These are phyloP conservation scores for Camellia oleifera DNA, from an alignment of 179 eudicot genomes.

Conservation along the genomic window DNA sequence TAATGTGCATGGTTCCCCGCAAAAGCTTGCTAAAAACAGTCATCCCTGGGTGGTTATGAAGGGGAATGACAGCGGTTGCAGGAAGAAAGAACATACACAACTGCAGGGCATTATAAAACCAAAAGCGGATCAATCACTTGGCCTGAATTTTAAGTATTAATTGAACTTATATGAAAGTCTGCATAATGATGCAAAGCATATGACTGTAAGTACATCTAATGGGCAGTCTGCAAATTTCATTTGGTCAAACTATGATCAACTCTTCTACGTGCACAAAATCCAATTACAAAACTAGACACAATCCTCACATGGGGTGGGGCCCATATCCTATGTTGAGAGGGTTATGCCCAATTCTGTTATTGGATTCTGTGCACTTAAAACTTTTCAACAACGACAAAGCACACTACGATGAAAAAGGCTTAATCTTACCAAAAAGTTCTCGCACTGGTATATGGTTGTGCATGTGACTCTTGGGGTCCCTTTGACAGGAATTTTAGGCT, in stretches of 20 bases:
- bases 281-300: too few species aligned
- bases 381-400: background rate
- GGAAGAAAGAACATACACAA: conserved; percentile 68
- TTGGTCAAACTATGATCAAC: background rate
- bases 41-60: conserved; percentile 80
- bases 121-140: background rate
- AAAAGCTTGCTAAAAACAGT: conserved; percentile 77
- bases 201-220: background rate
- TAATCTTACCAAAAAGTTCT: conserved; percentile 56
- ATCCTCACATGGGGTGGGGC: too few species aligned
- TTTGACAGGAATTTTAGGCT: conserved; percentile 27
- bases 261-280: too few species aligned
- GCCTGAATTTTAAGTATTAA: background rate
- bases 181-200: background rate
- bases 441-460: conserved; percentile 61
- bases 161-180: background rate
- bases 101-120: conserved; percentile 24
- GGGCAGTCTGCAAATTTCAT: background rate
- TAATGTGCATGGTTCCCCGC: conserved; percentile 57
- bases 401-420: background rate
- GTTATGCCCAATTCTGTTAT: too few species aligned
- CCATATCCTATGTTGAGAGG: too few species aligned
- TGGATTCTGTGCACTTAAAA: too few species aligned
- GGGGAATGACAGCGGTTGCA: conserved; percentile 56
- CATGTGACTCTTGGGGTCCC: conserved; percentile 50